Evolutionary conservation across 2,329 filamentous ascomycete species (phyloP), one percentile per base, ranked within the genome.

Genomic region (Colletotrichum theobromicola): DNA sequence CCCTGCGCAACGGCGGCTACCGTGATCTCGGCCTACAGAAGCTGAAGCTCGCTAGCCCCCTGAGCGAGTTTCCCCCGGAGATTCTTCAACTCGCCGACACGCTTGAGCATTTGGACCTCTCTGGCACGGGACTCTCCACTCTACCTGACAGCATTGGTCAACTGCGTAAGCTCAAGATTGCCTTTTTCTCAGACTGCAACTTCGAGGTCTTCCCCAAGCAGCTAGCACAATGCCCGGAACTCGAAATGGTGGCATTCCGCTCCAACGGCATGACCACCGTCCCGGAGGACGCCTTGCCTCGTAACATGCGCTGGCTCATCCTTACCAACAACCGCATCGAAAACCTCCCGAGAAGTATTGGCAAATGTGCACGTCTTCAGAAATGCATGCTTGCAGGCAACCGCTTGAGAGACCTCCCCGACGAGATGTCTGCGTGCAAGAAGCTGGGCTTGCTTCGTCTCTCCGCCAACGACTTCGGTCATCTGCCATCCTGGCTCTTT

Each of bases 341-440:
- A 5, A 67, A 75, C 9, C 78, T 89, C 9, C 86, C 87, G 1
- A 76, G 76, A 21, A 85, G 82, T 77, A 85, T 88, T 62, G 85
- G 86, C 12, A 78, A 79, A 24, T 89, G 87, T 72, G 75, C 76
- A 21, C 82, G 82, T 13, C 80, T 89, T 6, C 84, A 88, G 76
- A 87, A 88, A 78, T 88, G 87, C 76, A 86, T 88, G 85, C 78
- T 89, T n/a, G 83, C 87, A 2, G 87, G 86, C 16, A 88, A 88
- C 76, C 78, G 72, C n/a, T 81, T 88, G 28, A 77, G 75, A 1
- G 64, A 62, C 50, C 79, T 89, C 10, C 87, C 87, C 3, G 77
- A 77, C 18, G 81, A 84, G 65, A 87, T 89, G 86, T 79, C 79
- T 6, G 77, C 77, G n/a, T 89, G 87, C 80, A 81, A 78, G 57